These are phyloP conservation scores for Marasmius sp. DNA, from an alignment of 1,284 basidiomycete genomes.

Conservation along the genomic window DNA sequence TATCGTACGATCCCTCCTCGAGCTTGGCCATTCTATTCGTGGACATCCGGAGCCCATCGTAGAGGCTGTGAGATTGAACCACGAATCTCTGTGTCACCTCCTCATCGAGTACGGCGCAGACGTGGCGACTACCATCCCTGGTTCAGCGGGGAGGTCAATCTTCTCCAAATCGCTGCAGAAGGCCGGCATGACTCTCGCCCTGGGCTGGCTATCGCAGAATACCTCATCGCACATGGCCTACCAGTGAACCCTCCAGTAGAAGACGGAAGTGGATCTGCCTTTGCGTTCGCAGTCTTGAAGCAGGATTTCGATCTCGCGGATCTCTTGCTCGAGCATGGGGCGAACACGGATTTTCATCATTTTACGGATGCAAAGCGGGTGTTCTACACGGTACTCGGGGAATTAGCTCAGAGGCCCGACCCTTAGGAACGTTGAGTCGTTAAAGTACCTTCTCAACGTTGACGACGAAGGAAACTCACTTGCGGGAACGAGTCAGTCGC, in stretches of 20 bases:
- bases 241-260: slow-evolving; percentile 3
- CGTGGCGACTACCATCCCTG: neutral
- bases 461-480: neutral
- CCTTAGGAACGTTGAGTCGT: slow-evolving; percentile 4
- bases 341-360: neutral
- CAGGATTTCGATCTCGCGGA: slow-evolving; percentile 8
- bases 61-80: slow-evolving; percentile 1
- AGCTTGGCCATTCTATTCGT: slow-evolving; percentile 1
- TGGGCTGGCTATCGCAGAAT: slow-evolving; percentile 3
- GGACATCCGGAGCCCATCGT: neutral
- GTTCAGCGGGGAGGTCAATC: neutral
- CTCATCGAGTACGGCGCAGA: slow-evolving; percentile 3
- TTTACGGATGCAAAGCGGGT: neutral
- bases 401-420: slow-evolving; percentile 1
- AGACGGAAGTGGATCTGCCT: neutral
- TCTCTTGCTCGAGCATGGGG: slow-evolving; percentile 1
- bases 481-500: neutral
- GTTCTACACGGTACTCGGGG: slow-evolving; percentile 3
- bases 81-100: slow-evolving; percentile 6
- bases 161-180: slow-evolving; percentile 2
- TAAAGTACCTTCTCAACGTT: slow-evolving; percentile 3
- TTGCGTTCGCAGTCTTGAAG: neutral
- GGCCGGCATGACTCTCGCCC: neutral
- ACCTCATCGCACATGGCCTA: slow-evolving; percentile 1
- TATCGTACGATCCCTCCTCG: slow-evolving; percentile 5